A percentile compares a stretch with the other conserved stretches of the same genome.
Conservation (phyloP, 768 basidiomycete genomes). For the Tricholoma furcatifolium region DNA sequence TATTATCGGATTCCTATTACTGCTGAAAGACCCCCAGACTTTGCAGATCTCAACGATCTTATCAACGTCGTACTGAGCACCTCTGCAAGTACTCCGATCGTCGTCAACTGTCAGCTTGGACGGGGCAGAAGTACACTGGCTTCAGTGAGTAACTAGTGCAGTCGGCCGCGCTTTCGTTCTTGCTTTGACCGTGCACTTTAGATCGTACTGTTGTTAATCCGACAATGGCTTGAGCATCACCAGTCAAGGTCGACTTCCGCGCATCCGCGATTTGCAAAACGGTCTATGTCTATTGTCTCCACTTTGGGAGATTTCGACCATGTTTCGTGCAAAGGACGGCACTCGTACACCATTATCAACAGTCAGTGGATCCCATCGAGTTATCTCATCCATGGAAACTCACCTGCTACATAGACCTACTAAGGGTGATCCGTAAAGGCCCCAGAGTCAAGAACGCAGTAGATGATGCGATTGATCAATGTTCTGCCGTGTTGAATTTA, state of each 20-base stretch:
- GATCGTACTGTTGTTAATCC: constrained; percentile 81
- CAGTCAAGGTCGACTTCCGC: constrained; percentile 33
- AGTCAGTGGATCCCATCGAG: constrained; percentile 46
- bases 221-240: constrained; percentile 71
- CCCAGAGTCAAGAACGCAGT: constrained; percentile 82
- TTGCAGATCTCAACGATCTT: constrained; percentile 70
- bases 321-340: constrained; percentile 34
- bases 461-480: constrained; percentile 86
- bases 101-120: constrained; percentile 95
- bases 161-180: background rate
- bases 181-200: constrained; percentile 23
- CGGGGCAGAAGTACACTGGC: constrained; percentile 88
- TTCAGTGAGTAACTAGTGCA: constrained; percentile 50
- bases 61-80: constrained; percentile 76
- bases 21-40: constrained; percentile 80
- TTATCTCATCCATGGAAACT: constrained; percentile 1
- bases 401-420: constrained; percentile 45
- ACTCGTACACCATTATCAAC: constrained; percentile 87
- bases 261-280: constrained; percentile 32
- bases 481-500: constrained; percentile 79
- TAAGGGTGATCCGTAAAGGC: constrained; percentile 86
- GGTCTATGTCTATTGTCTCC: constrained; percentile 47
- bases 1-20: constrained; percentile 93
- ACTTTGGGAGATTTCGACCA: constrained; percentile 31
- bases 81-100: constrained; percentile 72